phyloP scores from a whole-genome alignment of 805 yeast species.

The Metschnikowia arizonensis region DNA sequence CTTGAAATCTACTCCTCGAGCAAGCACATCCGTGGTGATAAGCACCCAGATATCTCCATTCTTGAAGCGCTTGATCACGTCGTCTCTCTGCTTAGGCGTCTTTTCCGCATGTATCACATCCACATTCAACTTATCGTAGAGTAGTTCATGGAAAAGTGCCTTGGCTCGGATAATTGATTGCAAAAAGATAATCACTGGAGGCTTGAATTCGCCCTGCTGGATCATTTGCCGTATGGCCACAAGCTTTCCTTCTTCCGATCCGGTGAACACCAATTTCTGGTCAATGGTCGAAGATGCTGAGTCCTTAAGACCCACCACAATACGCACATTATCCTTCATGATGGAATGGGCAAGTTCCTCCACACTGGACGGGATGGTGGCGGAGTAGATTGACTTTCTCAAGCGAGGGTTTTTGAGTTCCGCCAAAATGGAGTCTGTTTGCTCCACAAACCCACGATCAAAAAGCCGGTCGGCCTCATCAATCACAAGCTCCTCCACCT shows the following conservation, averaged over 20 bases:
- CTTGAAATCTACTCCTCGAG: conserved; percentile 96
- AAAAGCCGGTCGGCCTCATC: conserved; percentile 96
- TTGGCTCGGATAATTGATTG: conserved; percentile 93
- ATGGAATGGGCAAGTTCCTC: conserved; percentile 83
- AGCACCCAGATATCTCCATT: conserved; percentile 93
- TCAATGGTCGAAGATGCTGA: conserved; percentile 84
- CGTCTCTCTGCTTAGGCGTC: conserved; percentile 82
- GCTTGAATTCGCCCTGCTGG: conserved; percentile 77
- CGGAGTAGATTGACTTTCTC: conserved; percentile 82
- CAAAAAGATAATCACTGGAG: conserved; percentile 88
- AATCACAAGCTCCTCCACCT: conserved; percentile 71
- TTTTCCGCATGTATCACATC: conserved; percentile 96
- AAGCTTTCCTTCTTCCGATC: conserved; percentile 93
- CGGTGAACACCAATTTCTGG: conserved; percentile 80
- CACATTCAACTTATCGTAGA: conserved; percentile 88
- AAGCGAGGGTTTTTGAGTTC: conserved; percentile 49
- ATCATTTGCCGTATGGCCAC: conserved; percentile 87
- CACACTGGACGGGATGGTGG: conserved; percentile 90
- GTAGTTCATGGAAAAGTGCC: conserved; percentile 86
- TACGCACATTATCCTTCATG: conserved; percentile 80
- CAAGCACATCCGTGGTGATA: conserved; percentile 92
- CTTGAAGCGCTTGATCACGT: conserved; percentile 77
- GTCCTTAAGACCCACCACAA: conserved; percentile 89
- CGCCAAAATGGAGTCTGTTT: conserved; percentile 79
- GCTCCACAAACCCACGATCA: conserved; percentile 82